A percentile compares a stretch with the other conserved stretches of the same genome.
These are phyloP conservation scores for Phytophthora pini DNA, from an alignment of 352 stramenopile species.

Conservation along the genomic window DNA sequence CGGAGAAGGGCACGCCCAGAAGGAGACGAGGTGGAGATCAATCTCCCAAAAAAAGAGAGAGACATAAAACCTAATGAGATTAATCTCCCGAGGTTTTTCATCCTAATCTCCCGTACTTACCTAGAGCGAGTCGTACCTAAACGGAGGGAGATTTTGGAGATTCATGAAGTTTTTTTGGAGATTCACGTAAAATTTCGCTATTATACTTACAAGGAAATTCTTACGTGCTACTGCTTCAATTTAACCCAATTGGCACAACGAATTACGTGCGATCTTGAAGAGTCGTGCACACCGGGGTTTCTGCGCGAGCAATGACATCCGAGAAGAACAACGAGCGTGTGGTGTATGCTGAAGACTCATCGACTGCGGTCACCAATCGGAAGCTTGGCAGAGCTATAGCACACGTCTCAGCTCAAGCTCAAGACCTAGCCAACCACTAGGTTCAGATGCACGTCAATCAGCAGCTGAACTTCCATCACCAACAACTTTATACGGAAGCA, in stretches of 20 bases:
- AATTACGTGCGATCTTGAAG: slow-evolving; percentile 1
- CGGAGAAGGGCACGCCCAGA: background rate
- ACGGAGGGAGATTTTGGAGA: background rate
- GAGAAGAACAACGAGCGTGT: background rate
- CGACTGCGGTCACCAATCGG: background rate
- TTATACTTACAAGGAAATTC: too few species aligned
- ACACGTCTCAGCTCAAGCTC: slow-evolving; percentile 11
- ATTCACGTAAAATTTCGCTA: background rate
- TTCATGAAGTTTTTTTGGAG: background rate
- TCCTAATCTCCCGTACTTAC: slow-evolving; percentile 1
- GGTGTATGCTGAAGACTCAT: background rate
- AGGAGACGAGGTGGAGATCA: slow-evolving; percentile 1
- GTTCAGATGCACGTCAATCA: background rate
- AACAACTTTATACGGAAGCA: slow-evolving; percentile 7
- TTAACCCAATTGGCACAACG: background rate
- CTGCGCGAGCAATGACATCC: too few species aligned
- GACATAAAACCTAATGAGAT: slow-evolving; percentile 8
- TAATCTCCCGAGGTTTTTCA: slow-evolving; percentile 3
- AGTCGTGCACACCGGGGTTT: background rate
- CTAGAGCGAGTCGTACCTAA: background rate
- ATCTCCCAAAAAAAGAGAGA: background rate
- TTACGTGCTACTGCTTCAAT: too few species aligned
- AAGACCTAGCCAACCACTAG: background rate
- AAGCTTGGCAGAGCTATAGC: slow-evolving; percentile 2
- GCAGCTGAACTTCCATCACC: slow-evolving; percentile 1